Percentiles rank a stretch among this genome's conserved stretches.
These are phyloP conservation scores for Ceratonia siliqua DNA, from an alignment of 306 rosid species.

Conservation along the genomic window DNA sequence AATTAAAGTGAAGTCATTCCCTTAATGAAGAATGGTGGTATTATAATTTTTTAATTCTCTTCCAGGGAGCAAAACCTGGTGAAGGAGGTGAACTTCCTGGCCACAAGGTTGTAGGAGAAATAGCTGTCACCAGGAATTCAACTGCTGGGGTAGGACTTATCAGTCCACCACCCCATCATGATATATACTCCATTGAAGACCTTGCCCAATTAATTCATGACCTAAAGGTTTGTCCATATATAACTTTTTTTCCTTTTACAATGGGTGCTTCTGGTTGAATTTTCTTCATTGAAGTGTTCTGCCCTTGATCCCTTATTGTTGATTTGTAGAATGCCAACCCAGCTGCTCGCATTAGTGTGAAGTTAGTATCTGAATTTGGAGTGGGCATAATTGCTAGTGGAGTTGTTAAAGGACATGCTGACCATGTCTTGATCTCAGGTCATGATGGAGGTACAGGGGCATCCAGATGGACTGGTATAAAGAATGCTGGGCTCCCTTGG, in stretches of 20 bases:
- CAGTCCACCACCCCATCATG: slow-evolving; percentile 99
- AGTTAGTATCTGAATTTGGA: slow-evolving; percentile 97
- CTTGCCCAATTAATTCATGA: slow-evolving; percentile 96
- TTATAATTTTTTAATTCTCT: slow-evolving; percentile 38
- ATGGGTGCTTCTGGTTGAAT: neutral
- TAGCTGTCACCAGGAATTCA: slow-evolving; percentile 88
- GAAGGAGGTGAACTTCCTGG: slow-evolving; percentile 99
- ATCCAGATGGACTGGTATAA: slow-evolving; percentile 99
- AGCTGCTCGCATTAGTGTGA: slow-evolving; percentile 89
- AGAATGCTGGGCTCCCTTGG: slow-evolving; percentile 99
- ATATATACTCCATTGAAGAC: slow-evolving; percentile 95
- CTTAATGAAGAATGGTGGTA: slow-evolving; percentile 12
- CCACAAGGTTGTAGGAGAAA: slow-evolving; percentile 94
- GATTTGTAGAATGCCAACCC: slow-evolving; percentile 78
- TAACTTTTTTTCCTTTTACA: neutral
- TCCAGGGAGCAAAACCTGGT: slow-evolving; percentile 97
- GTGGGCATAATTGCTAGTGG: slow-evolving; percentile 97
- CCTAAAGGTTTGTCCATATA: slow-evolving; percentile 66
- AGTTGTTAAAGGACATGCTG: slow-evolving; percentile 98
- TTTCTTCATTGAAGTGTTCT: neutral
- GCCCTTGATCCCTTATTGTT: slow-evolving; percentile 6
- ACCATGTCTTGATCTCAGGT: slow-evolving; percentile 92
- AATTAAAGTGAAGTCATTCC: slow-evolving; percentile 18
- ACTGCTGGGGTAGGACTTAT: slow-evolving; percentile 98
- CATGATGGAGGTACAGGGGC: slow-evolving; percentile 99